Evolutionary conservation across 352 stramenopile genomes (phyloP), one percentile per base, ranked within the genome.

Genomic region (Blastocystis hominis): DNA sequence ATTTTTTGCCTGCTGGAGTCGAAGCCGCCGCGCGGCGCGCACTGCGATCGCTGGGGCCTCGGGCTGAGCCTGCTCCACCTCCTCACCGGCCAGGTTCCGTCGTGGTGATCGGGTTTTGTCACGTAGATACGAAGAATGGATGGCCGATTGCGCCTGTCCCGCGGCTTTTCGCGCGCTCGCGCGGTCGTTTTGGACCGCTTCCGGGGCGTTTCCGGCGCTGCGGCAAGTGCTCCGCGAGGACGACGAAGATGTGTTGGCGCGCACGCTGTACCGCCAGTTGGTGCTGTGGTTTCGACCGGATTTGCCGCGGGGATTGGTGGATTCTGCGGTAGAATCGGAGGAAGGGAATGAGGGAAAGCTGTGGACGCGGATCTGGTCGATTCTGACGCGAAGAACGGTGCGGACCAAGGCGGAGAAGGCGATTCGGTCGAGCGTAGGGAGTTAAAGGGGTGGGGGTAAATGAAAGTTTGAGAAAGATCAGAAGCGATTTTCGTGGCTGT

Each of bases 41-140:
- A 24, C 13, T 10, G 9, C 13, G 70, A 80, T 80, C 7, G 15
- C 9, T 80, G 70, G 70, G n/a, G 20, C n/a, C 9, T 80, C 13
- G 70, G 70, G n/a, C 53, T 80, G 0, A 24, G 38, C 3, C 3
- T 80, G 30, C 3, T 54, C 30, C 70, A 80, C 30, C 10, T 80
- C 15, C 46, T 80, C 7, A 64, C 34, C 20, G 70, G 54, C 10
- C 46, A 20, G 0, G 44, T 44, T 38, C 70, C 70, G 70, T 80
- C 7, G 17, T 17, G 24, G 15, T 64, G 20, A 64, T 38, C n/a
- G 3, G 17, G 1, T 1, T 24, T 30, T 80, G 9, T 63, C 17
- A 46, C 24, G 1, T 64, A 80, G 70, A 9, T 80, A 80, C 40
- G 70, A 80, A n/a, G 70, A 80, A 24, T 34, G 20, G 70, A 62